A percentile compares a stretch with the other conserved stretches of the same genome.
phyloP scores from a whole-genome alignment of 306 rosid genomes.

The Prosopis cineraria region DNA sequence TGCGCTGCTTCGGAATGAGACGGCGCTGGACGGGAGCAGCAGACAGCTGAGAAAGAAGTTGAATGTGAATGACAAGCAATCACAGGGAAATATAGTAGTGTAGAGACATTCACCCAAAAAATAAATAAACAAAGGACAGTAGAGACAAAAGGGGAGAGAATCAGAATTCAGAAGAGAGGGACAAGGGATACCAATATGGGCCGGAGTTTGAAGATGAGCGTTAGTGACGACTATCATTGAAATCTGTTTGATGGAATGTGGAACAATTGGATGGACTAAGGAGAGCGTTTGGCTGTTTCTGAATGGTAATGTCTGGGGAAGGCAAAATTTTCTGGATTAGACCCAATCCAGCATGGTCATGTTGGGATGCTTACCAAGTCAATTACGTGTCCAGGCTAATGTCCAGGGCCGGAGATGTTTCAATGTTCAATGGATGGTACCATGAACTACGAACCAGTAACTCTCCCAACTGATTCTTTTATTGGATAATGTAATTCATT shows the following conservation, averaged over 20 bases:
- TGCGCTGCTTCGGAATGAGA: neutral
- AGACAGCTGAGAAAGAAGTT: neutral
- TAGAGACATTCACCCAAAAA: neutral
- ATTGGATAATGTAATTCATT: neutral
- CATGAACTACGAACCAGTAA: neutral
- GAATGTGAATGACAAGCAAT: neutral
- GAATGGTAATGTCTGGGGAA: neutral
- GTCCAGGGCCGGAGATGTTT: no score
- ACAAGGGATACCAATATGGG: neutral
- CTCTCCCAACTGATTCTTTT: neutral
- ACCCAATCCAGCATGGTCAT: neutral
- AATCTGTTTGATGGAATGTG: neutral
- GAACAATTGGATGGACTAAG: neutral
- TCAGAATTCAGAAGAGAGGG: neutral
- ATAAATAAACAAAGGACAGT: neutral
- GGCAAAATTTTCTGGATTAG: neutral
- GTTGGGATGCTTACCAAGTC: neutral
- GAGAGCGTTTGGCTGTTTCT: neutral
- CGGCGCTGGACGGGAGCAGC: neutral
- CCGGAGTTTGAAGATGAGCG: neutral
- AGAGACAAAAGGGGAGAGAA: neutral
- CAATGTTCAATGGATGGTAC: neutral
- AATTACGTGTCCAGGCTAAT: neutral
- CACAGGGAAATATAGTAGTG: neutral
- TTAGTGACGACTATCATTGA: neutral